Percentiles rank a stretch among this genome's conserved stretches.
These are phyloP conservation scores for Sporothrix luriei DNA, from an alignment of 2,329 filamentous ascomycete species.

Conservation along the genomic window DNA sequence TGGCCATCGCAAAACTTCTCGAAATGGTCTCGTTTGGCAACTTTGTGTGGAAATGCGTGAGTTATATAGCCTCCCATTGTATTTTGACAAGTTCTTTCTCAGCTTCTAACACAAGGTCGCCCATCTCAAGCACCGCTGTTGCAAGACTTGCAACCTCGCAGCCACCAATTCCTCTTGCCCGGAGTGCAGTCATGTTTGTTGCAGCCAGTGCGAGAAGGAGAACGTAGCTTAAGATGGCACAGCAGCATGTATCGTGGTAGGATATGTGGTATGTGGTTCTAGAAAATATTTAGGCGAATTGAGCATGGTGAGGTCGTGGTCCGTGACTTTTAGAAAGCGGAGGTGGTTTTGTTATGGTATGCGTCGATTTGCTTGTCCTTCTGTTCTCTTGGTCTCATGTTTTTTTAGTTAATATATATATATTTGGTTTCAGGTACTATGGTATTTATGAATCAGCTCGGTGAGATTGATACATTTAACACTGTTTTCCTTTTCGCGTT, in stretches of 20 bases:
- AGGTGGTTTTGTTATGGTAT: too few relatives aligned
- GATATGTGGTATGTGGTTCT: too few relatives aligned
- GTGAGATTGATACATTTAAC: too few relatives aligned
- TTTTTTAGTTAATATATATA: too few relatives aligned
- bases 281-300: too few relatives aligned
- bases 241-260: neutral
- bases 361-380: too few relatives aligned
- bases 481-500: too few relatives aligned
- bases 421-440: too few relatives aligned
- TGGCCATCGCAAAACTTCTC: neutral
- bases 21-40: neutral
- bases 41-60: neutral
- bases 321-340: too few relatives aligned
- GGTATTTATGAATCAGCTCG: too few relatives aligned
- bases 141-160: neutral
- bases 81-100: neutral
- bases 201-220: neutral
- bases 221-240: neutral
- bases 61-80: neutral
- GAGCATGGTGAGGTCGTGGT: too few relatives aligned
- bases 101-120: neutral
- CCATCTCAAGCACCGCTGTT: neutral
- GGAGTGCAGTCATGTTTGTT: neutral
- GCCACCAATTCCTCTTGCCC: neutral
- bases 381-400: too few relatives aligned